Evolutionary conservation across 164 flowering plant species (phyloP).

Genomic region (Chloranthus sessilifolius): DNA sequence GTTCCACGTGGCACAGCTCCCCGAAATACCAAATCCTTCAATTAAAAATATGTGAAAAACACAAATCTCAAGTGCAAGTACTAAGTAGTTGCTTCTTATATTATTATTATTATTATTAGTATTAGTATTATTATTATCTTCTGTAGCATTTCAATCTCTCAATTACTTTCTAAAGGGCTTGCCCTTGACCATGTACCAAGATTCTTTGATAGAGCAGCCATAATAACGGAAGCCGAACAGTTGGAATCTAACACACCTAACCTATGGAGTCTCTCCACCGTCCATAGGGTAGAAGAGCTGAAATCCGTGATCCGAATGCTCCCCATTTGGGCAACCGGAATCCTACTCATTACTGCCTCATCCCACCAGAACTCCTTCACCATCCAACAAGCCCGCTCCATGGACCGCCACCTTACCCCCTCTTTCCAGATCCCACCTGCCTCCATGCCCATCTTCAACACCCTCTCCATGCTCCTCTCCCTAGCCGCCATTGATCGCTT

Average conservation of each 20-base stretch:
- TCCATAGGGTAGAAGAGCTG: constrained; percentile 24
- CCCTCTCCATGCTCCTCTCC: constrained; percentile 9
- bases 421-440: constrained; percentile 19
- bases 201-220: constrained; percentile 20
- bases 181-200: too few relatives aligned
- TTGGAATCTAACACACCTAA: background rate
- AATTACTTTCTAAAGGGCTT: too few relatives aligned
- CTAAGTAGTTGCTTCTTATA: too few relatives aligned
- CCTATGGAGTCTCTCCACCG: constrained; percentile 18
- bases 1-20: too few relatives aligned
- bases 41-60: too few relatives aligned
- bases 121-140: too few relatives aligned
- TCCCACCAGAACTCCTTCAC: constrained; percentile 17
- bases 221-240: constrained; percentile 7
- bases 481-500: constrained; percentile 12
- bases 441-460: constrained; percentile 17
- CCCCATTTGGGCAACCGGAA: constrained; percentile 19
- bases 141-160: too few relatives aligned
- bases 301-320: constrained; percentile 18
- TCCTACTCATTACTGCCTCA: constrained; percentile 12
- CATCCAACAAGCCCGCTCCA: constrained; percentile 19
- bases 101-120: too few relatives aligned
- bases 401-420: constrained; percentile 18
- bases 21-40: too few relatives aligned
- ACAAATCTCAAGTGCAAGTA: too few relatives aligned